Evolutionary conservation across 805 yeast genomes (phyloP).

Genomic region (Pichia membranifaciens): DNA sequence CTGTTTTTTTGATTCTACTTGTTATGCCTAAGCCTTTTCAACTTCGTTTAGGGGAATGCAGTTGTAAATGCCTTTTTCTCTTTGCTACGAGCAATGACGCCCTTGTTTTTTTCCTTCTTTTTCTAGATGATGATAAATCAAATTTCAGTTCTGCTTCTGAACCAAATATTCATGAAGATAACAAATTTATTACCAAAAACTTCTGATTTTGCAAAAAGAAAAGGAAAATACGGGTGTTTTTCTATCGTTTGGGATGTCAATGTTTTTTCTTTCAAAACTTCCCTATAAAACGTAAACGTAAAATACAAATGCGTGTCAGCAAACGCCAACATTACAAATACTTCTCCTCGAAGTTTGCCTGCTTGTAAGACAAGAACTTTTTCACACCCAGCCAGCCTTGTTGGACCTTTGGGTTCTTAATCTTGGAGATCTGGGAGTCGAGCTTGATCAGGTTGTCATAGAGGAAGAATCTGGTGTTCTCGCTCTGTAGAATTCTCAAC

Average conservation of each 20-base stretch:
- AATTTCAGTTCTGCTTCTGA: conserved; percentile 98
- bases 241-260: too few relatives aligned
- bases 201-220: conserved; percentile 32
- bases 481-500: conserved; percentile 58
- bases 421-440: conserved; percentile 36
- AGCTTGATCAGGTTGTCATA: conserved; percentile 36
- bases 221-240: too few relatives aligned
- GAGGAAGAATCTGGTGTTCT: conserved; percentile 40
- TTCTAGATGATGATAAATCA: conserved; percentile 55
- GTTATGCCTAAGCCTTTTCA: neutral
- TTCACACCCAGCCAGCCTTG: conserved; percentile 36
- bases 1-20: neutral
- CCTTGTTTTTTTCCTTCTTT: conserved; percentile 3
- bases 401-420: conserved; percentile 41
- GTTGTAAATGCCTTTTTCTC: neutral
- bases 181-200: conserved; percentile 57
- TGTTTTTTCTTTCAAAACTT: neutral
- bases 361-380: conserved; percentile 38
- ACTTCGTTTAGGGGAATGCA: conserved; percentile 1
- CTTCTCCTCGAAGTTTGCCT: conserved; percentile 29
- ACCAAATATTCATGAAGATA: conserved; percentile 65
- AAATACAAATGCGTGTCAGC: too few relatives aligned
- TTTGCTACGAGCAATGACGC: neutral
- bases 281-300: too few relatives aligned
- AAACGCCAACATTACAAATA: too few relatives aligned